phyloP scores from a whole-genome alignment of 164 flowering plant species.

The Macadamia integrifolia region DNA sequence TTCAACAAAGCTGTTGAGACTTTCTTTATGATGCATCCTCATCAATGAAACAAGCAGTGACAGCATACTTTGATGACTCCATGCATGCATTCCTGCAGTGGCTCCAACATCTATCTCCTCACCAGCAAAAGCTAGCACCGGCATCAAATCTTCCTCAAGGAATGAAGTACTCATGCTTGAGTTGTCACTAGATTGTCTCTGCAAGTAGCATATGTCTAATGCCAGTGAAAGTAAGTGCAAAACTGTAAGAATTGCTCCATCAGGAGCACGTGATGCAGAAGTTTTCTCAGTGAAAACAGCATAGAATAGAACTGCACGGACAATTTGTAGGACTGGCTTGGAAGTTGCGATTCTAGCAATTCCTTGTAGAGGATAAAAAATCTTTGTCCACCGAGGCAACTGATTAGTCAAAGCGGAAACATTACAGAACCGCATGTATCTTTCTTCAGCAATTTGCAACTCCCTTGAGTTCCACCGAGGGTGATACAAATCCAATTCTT shows the following conservation, averaged over 20 bases:
- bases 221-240: conserved; percentile 83
- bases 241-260: conserved; percentile 67
- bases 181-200: conserved; percentile 27
- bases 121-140: conserved; percentile 54
- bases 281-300: conserved; percentile 50
- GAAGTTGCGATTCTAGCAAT: conserved; percentile 72
- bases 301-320: conserved; percentile 75
- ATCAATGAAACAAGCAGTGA: conserved; percentile 72
- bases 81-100: conserved; percentile 20
- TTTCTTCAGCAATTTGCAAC: conserved; percentile 89
- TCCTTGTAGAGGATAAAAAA: conserved; percentile 63
- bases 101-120: conserved; percentile 46
- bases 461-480: conserved; percentile 93
- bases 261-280: conserved; percentile 79
- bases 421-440: conserved; percentile 72
- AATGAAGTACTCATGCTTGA: conserved; percentile 9
- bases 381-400: conserved; percentile 81
- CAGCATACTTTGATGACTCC: conserved; percentile 51
- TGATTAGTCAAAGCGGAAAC: conserved; percentile 70
- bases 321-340: conserved; percentile 43
- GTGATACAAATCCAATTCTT: conserved; percentile 87
- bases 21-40: conserved; percentile 56
- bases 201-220: conserved; percentile 56
- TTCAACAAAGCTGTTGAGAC: conserved; percentile 33
- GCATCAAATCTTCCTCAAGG: conserved; percentile 29